Evolutionary conservation across 1,139 yeast genomes (phyloP).

Genomic region (Diutina pseudorugosa): DNA sequence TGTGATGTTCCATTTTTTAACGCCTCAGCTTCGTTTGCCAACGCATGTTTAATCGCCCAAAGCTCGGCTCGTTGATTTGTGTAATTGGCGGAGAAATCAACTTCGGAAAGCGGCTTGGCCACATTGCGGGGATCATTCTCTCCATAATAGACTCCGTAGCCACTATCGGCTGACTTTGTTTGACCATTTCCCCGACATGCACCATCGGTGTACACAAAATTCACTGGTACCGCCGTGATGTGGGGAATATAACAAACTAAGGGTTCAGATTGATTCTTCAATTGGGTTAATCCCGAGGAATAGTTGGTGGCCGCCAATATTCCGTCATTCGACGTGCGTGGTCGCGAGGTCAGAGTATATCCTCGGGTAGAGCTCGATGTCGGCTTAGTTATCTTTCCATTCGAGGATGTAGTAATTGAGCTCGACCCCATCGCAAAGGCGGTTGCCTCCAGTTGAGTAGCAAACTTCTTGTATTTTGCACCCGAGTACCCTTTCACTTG

Average conservation of each 20-base stretch:
- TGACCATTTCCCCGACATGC: conserved; percentile 2
- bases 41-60: background rate
- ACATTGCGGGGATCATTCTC: background rate
- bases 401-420: background rate
- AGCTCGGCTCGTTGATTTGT: conserved; percentile 3
- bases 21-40: background rate
- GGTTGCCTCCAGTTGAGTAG: conserved; percentile 30
- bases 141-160: background rate
- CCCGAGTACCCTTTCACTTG: conserved; percentile 42
- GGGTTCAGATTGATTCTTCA: too few relatives aligned
- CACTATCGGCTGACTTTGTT: background rate
- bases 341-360: background rate
- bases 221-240: background rate
- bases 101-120: background rate
- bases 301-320: background rate
- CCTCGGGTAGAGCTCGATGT: background rate
- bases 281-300: background rate
- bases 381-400: background rate
- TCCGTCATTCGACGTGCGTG: background rate
- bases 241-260: too few relatives aligned
- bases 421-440: conserved; percentile 12
- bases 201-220: background rate
- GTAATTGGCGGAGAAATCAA: background rate
- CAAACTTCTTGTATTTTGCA: conserved; percentile 45
- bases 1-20: background rate